Percentiles rank a stretch among this genome's conserved stretches.
phyloP scores from a whole-genome alignment of 2,329 filamentous ascomycete species.

The Emergomyces orientalis region DNA sequence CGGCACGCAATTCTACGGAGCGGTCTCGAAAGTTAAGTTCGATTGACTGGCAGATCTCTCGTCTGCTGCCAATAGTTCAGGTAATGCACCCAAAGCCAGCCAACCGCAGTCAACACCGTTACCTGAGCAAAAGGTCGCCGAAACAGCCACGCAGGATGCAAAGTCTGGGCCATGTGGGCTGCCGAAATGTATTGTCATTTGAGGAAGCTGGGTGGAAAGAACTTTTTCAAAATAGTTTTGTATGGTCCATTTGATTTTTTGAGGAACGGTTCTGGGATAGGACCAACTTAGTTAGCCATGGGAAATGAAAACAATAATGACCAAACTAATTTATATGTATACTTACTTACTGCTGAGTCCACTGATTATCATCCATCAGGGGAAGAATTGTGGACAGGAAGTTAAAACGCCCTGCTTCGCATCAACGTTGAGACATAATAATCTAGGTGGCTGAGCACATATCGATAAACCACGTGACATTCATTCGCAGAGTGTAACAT shows the following conservation, averaged over 20 bases:
- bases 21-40: slow-evolving; percentile 59
- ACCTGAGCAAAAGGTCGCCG: slow-evolving; percentile 25
- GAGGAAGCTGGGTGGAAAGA: slow-evolving; percentile 16
- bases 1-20: slow-evolving; percentile 75
- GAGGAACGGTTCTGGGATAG: neutral
- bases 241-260: neutral
- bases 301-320: slow-evolving; percentile 3
- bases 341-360: neutral
- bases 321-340: neutral
- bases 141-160: slow-evolving; percentile 40
- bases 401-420: too few relatives aligned
- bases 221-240: neutral
- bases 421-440: too few relatives aligned
- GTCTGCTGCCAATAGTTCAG: slow-evolving; percentile 23
- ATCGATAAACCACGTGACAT: neutral
- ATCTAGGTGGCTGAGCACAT: too few relatives aligned
- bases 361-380: neutral
- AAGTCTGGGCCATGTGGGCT: slow-evolving; percentile 65
- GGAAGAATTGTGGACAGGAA: too few relatives aligned
- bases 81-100: slow-evolving; percentile 20
- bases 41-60: slow-evolving; percentile 66
- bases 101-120: slow-evolving; percentile 19
- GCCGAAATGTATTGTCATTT: slow-evolving; percentile 60
- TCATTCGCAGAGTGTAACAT: too few relatives aligned
- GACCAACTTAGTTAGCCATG: slow-evolving; percentile 1